Percentiles rank a stretch among this genome's conserved stretches.
Evolutionary conservation across 257 asterid genomes (phyloP).

Genomic region (Solanum pinnatisectum): DNA sequence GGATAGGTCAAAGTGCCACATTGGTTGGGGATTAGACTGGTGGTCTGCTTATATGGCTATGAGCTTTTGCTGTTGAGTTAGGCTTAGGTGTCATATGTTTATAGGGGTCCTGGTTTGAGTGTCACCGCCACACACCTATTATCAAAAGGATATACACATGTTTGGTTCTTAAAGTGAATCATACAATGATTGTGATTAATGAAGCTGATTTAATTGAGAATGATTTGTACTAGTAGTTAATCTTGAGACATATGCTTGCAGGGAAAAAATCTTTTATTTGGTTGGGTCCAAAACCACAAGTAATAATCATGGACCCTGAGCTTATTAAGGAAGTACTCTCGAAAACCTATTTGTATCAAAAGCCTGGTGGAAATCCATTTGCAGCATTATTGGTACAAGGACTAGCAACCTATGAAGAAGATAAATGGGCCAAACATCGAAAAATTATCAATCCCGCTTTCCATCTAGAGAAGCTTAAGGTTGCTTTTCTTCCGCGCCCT

Average conservation of each 20-base stretch:
- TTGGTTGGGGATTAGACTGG: not conserved
- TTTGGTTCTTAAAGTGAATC: not conserved
- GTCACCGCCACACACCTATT: not conserved
- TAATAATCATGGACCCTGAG: constrained; percentile 31
- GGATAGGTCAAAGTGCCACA: not conserved
- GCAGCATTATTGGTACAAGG: constrained; percentile 28
- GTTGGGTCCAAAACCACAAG: constrained; percentile 48
- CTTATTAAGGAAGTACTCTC: constrained; percentile 32
- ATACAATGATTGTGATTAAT: not conserved
- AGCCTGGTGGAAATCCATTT: constrained; percentile 26
- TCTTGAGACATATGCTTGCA: not conserved
- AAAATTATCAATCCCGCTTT: constrained; percentile 18
- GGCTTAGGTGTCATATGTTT: not conserved
- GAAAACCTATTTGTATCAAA: constrained; percentile 22
- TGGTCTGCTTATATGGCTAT: not conserved
- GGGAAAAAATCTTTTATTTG: constrained; percentile 38
- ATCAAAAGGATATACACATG: not conserved
- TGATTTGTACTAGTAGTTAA: not conserved
- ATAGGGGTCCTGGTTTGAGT: not conserved
- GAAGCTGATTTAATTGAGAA: not conserved
- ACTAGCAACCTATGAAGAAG: constrained; percentile 16
- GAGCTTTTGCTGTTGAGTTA: not conserved
- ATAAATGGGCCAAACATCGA: constrained; percentile 55
- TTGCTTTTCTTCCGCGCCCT: not conserved
- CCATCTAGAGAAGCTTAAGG: not conserved